Conservation (phyloP, 1,139 yeast genomes). For the Scheffersomyces lignicola region DNA sequence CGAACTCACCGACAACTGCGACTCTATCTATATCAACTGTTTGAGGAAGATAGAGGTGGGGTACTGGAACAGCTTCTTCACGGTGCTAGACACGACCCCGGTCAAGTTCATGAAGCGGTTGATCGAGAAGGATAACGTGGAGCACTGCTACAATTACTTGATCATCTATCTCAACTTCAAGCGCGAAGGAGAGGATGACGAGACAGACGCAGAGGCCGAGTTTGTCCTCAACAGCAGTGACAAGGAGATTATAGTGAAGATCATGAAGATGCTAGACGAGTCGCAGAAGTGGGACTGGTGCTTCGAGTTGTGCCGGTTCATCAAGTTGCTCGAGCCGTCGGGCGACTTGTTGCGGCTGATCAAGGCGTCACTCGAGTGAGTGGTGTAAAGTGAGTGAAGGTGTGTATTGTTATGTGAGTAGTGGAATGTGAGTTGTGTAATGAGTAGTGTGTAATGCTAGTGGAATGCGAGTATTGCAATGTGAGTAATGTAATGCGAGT, state of each 20-base stretch:
- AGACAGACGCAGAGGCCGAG: conserved; percentile 6
- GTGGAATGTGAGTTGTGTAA: no score
- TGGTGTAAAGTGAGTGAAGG: no score
- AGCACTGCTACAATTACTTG: conserved; percentile 42
- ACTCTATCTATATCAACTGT: conserved; percentile 40
- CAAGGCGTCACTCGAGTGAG: no score
- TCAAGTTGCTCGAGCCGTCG: conserved; percentile 43
- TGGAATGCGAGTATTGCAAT: no score
- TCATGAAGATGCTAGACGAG: conserved; percentile 33
- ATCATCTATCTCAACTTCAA: conserved; percentile 45
- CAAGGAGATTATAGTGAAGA: conserved; percentile 31
- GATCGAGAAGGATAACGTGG: conserved; percentile 34
- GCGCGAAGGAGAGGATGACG: conserved; percentile 26
- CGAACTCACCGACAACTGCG: conserved; percentile 26
- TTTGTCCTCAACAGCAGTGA: conserved; percentile 29
- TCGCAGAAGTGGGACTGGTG: conserved; percentile 46
- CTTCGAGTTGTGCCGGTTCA: conserved; percentile 46
- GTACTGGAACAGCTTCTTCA: conserved; percentile 41
- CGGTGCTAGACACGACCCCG: conserved; percentile 36
- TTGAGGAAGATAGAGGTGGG: conserved; percentile 44
- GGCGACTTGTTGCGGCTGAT: conserved; percentile 26
- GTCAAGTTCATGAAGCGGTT: conserved; percentile 39
- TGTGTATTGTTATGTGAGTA: no score
- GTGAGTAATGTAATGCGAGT: no score
- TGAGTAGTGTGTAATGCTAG: no score